A percentile compares a stretch with the other conserved stretches of the same genome.
These are phyloP conservation scores for Talaromyces sp. DNA, from an alignment of 2,329 filamentous ascomycete genomes.

Conservation along the genomic window DNA sequence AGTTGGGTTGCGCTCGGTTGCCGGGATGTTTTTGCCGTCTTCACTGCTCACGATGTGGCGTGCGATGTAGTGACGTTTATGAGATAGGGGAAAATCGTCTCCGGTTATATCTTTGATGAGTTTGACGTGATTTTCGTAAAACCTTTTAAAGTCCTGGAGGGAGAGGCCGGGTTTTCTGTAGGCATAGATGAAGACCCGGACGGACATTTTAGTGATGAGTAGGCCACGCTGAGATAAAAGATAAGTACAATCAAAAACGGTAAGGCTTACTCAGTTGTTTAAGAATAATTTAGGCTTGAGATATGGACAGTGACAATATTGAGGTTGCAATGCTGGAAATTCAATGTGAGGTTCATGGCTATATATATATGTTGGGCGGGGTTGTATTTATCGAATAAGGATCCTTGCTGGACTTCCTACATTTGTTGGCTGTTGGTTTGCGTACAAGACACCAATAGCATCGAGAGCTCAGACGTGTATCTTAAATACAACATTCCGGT, in stretches of 20 bases:
- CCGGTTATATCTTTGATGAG: conserved; percentile 23
- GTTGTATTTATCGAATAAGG: background rate
- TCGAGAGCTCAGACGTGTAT: background rate
- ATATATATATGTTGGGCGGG: too few species aligned
- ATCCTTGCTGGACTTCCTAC: background rate
- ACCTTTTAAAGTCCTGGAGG: conserved; percentile 22
- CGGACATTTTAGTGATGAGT: background rate
- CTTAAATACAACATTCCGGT: background rate
- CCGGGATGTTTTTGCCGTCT: background rate
- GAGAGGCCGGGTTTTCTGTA: conserved; percentile 25
- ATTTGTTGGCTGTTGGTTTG: background rate
- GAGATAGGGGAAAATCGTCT: conserved; percentile 23
- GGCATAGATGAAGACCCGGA: background rate
- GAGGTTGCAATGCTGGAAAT: background rate
- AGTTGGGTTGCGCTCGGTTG: conserved; percentile 19
- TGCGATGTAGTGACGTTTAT: conserved; percentile 23
- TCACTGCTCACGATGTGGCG: conserved; percentile 15
- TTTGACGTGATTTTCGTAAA: conserved; percentile 23
- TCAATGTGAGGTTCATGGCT: background rate
- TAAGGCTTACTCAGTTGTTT: background rate
- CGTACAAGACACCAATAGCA: background rate
- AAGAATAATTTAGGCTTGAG: background rate
- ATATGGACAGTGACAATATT: background rate
- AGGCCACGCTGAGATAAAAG: background rate
- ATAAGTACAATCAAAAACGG: background rate